Conservation (phyloP, 371 early-diverging fungal species). For the Mucor piriformis region DNA sequence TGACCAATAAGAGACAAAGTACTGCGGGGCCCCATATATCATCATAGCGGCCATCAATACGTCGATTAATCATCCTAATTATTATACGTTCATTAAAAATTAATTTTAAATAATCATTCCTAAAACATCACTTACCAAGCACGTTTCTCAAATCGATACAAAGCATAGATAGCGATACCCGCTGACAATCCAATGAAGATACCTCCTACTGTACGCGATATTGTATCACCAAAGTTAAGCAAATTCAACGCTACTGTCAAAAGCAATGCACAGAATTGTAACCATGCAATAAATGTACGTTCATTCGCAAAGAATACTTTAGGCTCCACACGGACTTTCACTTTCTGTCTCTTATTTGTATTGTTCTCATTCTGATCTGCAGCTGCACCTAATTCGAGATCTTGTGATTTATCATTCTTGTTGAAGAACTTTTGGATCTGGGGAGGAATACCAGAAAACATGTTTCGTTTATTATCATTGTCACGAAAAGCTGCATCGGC, state of each 20-base stretch:
- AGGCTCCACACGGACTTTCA: constrained; percentile 64
- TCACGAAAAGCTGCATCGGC: constrained; percentile 19
- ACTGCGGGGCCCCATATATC: constrained; percentile 74
- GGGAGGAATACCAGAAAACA: constrained; percentile 71
- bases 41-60: constrained; percentile 60
- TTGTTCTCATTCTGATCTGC: constrained; percentile 25
- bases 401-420: constrained; percentile 86
- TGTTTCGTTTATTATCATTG: constrained; percentile 53
- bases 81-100: constrained; percentile 27
- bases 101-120: constrained; percentile 20
- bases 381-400: constrained; percentile 34
- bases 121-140: constrained; percentile 41
- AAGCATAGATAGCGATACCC: constrained; percentile 80
- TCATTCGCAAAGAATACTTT: constrained; percentile 97
- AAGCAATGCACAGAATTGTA: constrained; percentile 75
- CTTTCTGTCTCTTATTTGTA: constrained; percentile 38
- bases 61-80: constrained; percentile 59
- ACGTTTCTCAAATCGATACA: constrained; percentile 89
- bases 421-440: constrained; percentile 79
- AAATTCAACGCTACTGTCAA: constrained; percentile 80
- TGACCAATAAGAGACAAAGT: constrained; percentile 78
- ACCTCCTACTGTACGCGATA: constrained; percentile 46
- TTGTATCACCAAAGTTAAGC: constrained; percentile 73
- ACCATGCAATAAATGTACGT: constrained; percentile 91
- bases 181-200: constrained; percentile 70